A percentile compares a stretch with the other conserved stretches of the same genome.
Conservation (phyloP, 2,329 filamentous ascomycete genomes). For the Arthrinium phaeospermum region DNA sequence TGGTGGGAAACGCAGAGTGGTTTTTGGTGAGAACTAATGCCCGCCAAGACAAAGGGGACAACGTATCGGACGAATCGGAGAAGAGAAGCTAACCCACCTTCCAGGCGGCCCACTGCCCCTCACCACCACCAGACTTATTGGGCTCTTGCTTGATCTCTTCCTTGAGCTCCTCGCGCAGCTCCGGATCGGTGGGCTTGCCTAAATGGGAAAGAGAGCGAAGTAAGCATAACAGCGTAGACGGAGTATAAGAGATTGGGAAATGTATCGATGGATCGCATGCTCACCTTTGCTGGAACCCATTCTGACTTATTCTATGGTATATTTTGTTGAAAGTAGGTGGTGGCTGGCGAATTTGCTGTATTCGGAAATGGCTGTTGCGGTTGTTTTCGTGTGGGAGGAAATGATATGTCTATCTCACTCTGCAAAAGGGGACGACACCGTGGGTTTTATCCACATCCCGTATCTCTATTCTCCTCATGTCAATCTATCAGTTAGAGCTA, state of each 20-base stretch:
- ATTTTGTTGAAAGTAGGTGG: too few relatives aligned
- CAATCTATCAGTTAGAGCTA: background rate
- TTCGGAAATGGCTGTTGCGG: too few relatives aligned
- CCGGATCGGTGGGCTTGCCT: slow-evolving; percentile 16
- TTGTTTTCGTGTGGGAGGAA: background rate
- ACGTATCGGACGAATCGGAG: background rate
- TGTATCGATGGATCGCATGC: too few relatives aligned
- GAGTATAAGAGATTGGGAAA: background rate
- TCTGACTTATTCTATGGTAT: background rate
- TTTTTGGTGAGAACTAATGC: too few relatives aligned
- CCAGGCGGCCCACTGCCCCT: slow-evolving; percentile 47
- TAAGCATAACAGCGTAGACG: background rate
- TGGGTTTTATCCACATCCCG: background rate
- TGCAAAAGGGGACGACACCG: background rate
- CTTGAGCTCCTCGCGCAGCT: slow-evolving; percentile 18
- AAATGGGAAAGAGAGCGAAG: background rate
- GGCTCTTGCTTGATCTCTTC: slow-evolving; percentile 46
- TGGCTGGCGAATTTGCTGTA: too few relatives aligned
- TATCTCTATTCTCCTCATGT: background rate
- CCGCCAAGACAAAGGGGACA: too few relatives aligned
- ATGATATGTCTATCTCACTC: too few relatives aligned
- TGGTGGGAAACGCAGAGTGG: too few relatives aligned
- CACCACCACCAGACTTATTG: slow-evolving; percentile 47
- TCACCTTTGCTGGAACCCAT: slow-evolving; percentile 11
- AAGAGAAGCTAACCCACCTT: slow-evolving; percentile 36